Base-by-base conservation (phyloP, 1,284 basidiomycete genomes). In the Malassezia yamatoensis region DNA sequence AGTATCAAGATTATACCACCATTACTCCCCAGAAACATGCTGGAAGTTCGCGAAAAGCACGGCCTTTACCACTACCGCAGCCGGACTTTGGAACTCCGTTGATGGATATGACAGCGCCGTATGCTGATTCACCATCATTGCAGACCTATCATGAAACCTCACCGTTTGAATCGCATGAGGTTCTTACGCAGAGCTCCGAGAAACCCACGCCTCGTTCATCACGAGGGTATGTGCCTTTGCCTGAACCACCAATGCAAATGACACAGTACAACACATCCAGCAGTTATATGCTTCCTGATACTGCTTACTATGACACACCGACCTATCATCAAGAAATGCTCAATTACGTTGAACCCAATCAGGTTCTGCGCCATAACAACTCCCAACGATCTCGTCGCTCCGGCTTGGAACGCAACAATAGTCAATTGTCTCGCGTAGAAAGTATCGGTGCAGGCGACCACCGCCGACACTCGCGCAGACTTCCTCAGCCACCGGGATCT, bases 391-490 rank as follows among this genome's bases (percentile, higher is more conserved):
- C 48, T 9, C 36, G 16, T 10, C 7, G 15, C 36, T 49, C 48
- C 24, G 16, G 15, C 6, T 13, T 49, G 29, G 37, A 37, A 18
- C 48, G 48, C 12, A 49, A 18, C 16, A 8, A 20, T 36, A 34
- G 32, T 29, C 53, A 55, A 42, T 43, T 51, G 12, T 49, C 45
- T 11, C 55, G 55, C 33, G 55, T 58, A 9, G 55, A 58, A 9
- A 58, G 55, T 33, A 51, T 58, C 35, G 50, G 55, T n/a, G 55
- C 55, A 8, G 55, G 55, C 5, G 55, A 58, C 36, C 39, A 49
- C 33, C 37, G 55, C 3, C 50, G 55, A 2, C 50, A 53, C 45
- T 53, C 45, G 21, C 45, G 41, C 38, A 33, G 33, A 29, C 21
- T 24, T 12, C 18, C 34, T 35, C 32, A 34, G 45, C 45, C 32